Evolutionary conservation across 2,329 filamentous ascomycete species (phyloP).

Genomic region (Colletotrichum sp.): DNA sequence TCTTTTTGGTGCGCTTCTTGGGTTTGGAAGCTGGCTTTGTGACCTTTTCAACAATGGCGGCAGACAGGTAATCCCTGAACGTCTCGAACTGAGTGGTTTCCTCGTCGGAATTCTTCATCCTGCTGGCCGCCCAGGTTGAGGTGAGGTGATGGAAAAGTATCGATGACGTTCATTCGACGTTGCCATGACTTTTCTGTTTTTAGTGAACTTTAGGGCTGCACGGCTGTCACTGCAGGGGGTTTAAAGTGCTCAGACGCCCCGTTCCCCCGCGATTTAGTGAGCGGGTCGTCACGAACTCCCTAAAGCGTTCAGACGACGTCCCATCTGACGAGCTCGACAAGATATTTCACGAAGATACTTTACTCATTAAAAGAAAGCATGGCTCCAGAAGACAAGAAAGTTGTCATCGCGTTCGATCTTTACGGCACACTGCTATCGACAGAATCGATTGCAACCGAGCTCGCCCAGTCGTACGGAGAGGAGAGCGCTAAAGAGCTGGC

Average conservation of each 20-base stretch:
- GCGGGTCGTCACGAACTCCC: neutral
- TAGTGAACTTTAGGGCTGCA: neutral
- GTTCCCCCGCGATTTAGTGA: slow-evolving; percentile 1
- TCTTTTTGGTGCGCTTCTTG: slow-evolving; percentile 49
- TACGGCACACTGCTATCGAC: slow-evolving; percentile 79
- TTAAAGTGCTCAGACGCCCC: neutral
- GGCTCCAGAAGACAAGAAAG: slow-evolving; percentile 27
- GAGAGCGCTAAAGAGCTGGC: slow-evolving; percentile 63
- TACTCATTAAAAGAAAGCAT: neutral
- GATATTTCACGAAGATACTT: neutral
- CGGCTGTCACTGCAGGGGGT: neutral
- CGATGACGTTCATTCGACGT: slow-evolving; percentile 9
- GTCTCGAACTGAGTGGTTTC: slow-evolving; percentile 43
- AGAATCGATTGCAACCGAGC: slow-evolving; percentile 66
- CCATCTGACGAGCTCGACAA: neutral
- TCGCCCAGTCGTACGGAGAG: slow-evolving; percentile 62
- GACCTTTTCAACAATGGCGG: slow-evolving; percentile 68
- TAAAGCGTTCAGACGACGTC: neutral
- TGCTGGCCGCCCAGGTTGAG: neutral
- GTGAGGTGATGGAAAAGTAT: neutral
- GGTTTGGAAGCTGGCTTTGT: slow-evolving; percentile 44
- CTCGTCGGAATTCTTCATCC: slow-evolving; percentile 51
- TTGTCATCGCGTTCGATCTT: slow-evolving; percentile 73
- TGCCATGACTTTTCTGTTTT: neutral
- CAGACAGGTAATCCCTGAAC: slow-evolving; percentile 78